Evolutionary conservation across 2,329 filamentous ascomycete genomes (phyloP), one percentile per base, ranked within the genome.

Genomic region (Botrytis squamosa): DNA sequence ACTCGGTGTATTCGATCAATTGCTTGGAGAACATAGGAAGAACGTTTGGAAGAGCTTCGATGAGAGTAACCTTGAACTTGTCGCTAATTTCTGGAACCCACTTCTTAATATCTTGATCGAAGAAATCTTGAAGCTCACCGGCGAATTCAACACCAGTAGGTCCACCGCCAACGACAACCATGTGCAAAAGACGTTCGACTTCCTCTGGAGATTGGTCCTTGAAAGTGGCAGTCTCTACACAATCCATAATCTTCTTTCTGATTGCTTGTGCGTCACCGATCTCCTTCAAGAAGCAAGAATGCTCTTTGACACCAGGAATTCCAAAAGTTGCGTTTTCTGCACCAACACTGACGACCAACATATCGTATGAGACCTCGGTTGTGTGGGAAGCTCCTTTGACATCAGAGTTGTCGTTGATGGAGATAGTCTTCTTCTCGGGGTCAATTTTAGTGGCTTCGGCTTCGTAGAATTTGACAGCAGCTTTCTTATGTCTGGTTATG

Each of bases 181-280:
- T 98, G 88, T 98, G 95, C 83, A 99, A 88, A 80, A 99, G 90
- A 78, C 96, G 94, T 86, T 97, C 92, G 82, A 97, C 87, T 85
- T 99, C 97, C 78, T 96, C 93, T 25, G 89, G 86, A 55, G 89
- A 87, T 86, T 99, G 96, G 82, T 94, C 95, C 89, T 98, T 98
- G 91, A 99, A 98, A 76, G 94, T 95, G 70, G 96, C 96, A 52
- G 95, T 98, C 86, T 99, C 96, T 79, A 97, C 95, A 83, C 96
- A 99, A 86, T 99, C 96, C 96, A 99, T 99, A 84, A 99, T 98
- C 85, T 94, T 94, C 88, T 95, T 98, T 82, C 96, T 94, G 82
- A 99, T 99, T 81, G 90, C 89, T 85, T 99, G 96, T 74, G 96
- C 96, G 83, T 99, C 97, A 77, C 89, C 90, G 81, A 99, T 97